Conservation (phyloP, 2,329 filamentous ascomycete species). For the Colletotrichum sp. region DNA sequence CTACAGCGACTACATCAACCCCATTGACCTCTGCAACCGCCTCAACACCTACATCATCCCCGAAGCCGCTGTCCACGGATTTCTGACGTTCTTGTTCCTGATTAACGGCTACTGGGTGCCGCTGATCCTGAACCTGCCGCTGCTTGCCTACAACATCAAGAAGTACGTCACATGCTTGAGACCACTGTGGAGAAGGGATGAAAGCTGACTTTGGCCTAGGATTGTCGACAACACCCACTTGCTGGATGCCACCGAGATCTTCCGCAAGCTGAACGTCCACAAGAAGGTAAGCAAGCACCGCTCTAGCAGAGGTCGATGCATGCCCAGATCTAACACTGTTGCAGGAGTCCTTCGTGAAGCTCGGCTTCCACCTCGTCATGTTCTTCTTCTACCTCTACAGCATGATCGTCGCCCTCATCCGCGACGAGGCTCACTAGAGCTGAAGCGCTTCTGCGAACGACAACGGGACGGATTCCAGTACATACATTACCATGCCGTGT, state of each 20-base stretch:
- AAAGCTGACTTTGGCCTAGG: constrained; percentile 52
- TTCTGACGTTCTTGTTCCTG: constrained; percentile 93
- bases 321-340: background rate
- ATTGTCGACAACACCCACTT: constrained; percentile 97
- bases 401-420: constrained; percentile 97
- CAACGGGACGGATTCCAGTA: constrained; percentile 20
- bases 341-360: constrained; percentile 98
- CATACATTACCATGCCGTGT: constrained; percentile 10
- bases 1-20: constrained; percentile 97
- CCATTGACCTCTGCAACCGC: constrained; percentile 99
- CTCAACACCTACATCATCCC: constrained; percentile 99
- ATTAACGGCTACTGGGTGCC: constrained; percentile 99
- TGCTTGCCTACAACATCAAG: constrained; percentile 93
- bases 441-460: constrained; percentile 1
- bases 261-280: constrained; percentile 97
- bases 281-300: constrained; percentile 75
- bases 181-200: background rate
- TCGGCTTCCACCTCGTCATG: constrained; percentile 98
- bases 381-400: constrained; percentile 99
- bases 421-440: constrained; percentile 82
- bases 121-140: constrained; percentile 87
- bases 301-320: too few species aligned
- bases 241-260: constrained; percentile 97
- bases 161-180: constrained; percentile 70
- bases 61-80: constrained; percentile 95